Conservation (phyloP, 129 eudicot genomes). For the Smallanthus sonchifolius region DNA sequence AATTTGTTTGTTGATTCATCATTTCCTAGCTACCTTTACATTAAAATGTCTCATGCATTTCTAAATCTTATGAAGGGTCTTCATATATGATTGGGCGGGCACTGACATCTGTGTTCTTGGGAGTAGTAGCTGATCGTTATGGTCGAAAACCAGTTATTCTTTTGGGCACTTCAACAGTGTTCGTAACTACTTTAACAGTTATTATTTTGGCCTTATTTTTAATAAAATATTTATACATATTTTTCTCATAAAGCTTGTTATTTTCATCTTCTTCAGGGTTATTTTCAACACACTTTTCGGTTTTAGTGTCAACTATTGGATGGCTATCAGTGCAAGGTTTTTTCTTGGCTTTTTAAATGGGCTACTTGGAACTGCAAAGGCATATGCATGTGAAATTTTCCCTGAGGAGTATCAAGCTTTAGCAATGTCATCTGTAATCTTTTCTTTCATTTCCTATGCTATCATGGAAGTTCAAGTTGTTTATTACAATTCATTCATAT, state of each 20-base stretch:
- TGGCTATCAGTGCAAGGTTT: slow-evolving; percentile 81
- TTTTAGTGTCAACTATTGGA: slow-evolving; percentile 69
- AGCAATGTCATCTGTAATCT: slow-evolving; percentile 66
- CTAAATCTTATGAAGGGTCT: slow-evolving; percentile 50
- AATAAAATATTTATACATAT: not conserved
- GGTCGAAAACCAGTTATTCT: slow-evolving; percentile 89
- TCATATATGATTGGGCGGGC: slow-evolving; percentile 89
- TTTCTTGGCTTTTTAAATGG: slow-evolving; percentile 81
- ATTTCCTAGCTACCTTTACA: too few species aligned
- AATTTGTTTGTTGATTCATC: too few species aligned
- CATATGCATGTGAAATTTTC: slow-evolving; percentile 75
- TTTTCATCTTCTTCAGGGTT: slow-evolving; percentile 50
- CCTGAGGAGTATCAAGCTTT: slow-evolving; percentile 59
- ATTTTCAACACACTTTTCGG: slow-evolving; percentile 84
- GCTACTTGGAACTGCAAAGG: slow-evolving; percentile 84
- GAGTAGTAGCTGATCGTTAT: slow-evolving; percentile 71
- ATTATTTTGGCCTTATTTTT: not conserved
- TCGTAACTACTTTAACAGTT: slow-evolving; percentile 7
- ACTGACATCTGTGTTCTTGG: slow-evolving; percentile 83
- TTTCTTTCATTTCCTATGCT: not conserved
- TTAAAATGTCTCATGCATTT: slow-evolving; percentile 4
- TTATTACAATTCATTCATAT: not conserved
- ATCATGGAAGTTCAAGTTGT: not conserved
- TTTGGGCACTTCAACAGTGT: slow-evolving; percentile 62
- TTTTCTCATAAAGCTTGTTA: not conserved